Base-by-base conservation (phyloP, 1,139 yeast species). In the Hemisphaericaspora xylofermentans region DNA sequence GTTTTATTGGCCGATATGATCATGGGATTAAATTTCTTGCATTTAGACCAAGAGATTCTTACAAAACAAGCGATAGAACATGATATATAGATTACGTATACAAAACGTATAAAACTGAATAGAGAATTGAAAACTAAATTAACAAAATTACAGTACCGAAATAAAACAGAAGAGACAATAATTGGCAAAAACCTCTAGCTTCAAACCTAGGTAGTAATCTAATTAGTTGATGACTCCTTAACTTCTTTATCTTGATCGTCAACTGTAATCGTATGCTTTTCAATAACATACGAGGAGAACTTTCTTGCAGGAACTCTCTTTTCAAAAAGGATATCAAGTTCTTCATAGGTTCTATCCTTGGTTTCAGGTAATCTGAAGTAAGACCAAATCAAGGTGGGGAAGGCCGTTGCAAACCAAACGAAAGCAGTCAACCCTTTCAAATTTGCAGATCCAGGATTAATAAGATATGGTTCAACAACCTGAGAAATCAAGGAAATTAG, bases 1-100 rank as follows among this genome's bases (percentile, higher is more conserved):
- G 64, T 74, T 1, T 56, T 77, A 18, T 29, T 66, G 8, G 79
- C 81, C 2, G 81, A 77, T 50, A 17, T 60, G 2, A 50, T 76
- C 2, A 56, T 78, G 36, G 79, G 68, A 0, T 28, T 57, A 27
- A 66, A 64, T 43, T 77, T 76, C 49, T 52, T 64, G 24, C 63
- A 59, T 15, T 50, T 74, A 26, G 82, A 77, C 48, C 41, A 44
- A 2, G 63, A 63, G 38, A 67, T 76, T 17, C 38, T 55, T 35
- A 35, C 44, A 14, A 54, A 58, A 37, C 74, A 70, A 47, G 46
- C 46, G 9, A 33, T 49, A 16, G 41, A 46, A 19, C 43, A 43
- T 29, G 29, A n/a, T 36, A 37, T 37, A 48, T 38, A 32, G 43
- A 44, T 17, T 42, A 31, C 17, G 15, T 8, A 19, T 19, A 18